Conservation (phyloP, 2,329 filamentous ascomycete species). For the Hypocrella siamensis region DNA sequence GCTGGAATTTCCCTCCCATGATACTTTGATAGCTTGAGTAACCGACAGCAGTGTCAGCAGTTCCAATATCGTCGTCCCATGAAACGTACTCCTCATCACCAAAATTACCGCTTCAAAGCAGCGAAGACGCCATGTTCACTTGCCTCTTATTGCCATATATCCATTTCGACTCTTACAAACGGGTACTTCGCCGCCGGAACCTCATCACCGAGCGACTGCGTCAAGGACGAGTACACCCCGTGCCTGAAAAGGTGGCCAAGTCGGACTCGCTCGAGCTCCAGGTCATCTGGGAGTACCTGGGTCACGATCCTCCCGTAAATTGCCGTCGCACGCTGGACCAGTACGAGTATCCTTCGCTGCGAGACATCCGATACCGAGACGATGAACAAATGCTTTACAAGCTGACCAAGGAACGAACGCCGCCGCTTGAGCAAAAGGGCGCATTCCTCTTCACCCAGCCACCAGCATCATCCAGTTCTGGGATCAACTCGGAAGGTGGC, state of each 20-base stretch:
- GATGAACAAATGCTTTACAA: slow-evolving; percentile 56
- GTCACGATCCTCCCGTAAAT: slow-evolving; percentile 44
- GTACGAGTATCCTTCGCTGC: slow-evolving; percentile 44
- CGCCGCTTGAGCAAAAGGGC: slow-evolving; percentile 8
- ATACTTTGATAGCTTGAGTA: too few relatives aligned
- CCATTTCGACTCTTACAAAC: slow-evolving; percentile 48
- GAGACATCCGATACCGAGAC: slow-evolving; percentile 43
- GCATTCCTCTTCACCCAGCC: slow-evolving; percentile 11
- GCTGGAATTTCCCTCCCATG: too few relatives aligned
- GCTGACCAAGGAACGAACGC: slow-evolving; percentile 33
- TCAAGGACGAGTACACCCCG: slow-evolving; percentile 39
- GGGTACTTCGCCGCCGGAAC: slow-evolving; percentile 37
- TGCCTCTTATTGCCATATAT: slow-evolving; percentile 43
- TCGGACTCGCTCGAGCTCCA: slow-evolving; percentile 40
- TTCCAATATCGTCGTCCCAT: too few relatives aligned
- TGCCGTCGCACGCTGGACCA: slow-evolving; percentile 47
- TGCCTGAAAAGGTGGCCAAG: slow-evolving; percentile 36
- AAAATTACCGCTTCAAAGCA: slow-evolving; percentile 9
- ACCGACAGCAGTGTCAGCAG: too few relatives aligned
- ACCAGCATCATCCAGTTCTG: slow-evolving; percentile 16
- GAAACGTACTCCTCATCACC: too few relatives aligned
- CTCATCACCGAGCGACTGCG: slow-evolving; percentile 34
- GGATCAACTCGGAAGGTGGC: slow-evolving; percentile 11
- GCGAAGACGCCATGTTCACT: slow-evolving; percentile 19
- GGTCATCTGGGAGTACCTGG: slow-evolving; percentile 47